phyloP scores from a whole-genome alignment of 371 early-diverging fungal genomes.

The Mucor velutinosus region DNA sequence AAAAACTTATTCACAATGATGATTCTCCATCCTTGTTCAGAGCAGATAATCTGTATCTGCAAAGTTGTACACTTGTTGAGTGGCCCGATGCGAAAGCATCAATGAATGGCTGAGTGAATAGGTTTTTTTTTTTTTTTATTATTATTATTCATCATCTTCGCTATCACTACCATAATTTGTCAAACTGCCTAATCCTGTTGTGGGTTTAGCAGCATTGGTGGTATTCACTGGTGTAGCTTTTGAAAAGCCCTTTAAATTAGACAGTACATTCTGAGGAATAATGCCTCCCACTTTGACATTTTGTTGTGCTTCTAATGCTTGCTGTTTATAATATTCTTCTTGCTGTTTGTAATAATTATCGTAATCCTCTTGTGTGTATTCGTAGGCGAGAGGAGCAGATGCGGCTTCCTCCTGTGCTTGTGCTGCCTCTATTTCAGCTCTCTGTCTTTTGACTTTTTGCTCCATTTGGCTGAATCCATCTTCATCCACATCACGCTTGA shows the following conservation, averaged over 20 bases:
- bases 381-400: conserved; percentile 24
- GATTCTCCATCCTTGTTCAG: conserved; percentile 43
- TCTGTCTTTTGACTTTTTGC: conserved; percentile 38
- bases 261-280: conserved; percentile 40
- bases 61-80: conserved; percentile 23
- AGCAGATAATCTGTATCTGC: conserved; percentile 37
- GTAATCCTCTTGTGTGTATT: conserved; percentile 31
- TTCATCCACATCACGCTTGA: conserved; percentile 41
- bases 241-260: conserved; percentile 32
- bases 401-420: conserved; percentile 22
- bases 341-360: conserved; percentile 20
- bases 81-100: conserved; percentile 21
- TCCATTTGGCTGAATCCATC: conserved; percentile 45
- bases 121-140: conserved; percentile 12
- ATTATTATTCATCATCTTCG: conserved; percentile 27
- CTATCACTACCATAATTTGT: conserved; percentile 53
- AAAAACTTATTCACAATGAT: conserved; percentile 28
- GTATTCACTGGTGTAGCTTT: conserved; percentile 12
- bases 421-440: conserved; percentile 16
- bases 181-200: conserved; percentile 27
- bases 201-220: neutral
- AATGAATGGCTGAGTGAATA: conserved; percentile 25
- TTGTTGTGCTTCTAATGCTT: conserved; percentile 3
- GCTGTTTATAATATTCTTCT: conserved; percentile 12
- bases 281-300: conserved; percentile 31